Evolutionary conservation across 2,329 filamentous ascomycete species (phyloP).

Genomic region (Fusarium poae): DNA sequence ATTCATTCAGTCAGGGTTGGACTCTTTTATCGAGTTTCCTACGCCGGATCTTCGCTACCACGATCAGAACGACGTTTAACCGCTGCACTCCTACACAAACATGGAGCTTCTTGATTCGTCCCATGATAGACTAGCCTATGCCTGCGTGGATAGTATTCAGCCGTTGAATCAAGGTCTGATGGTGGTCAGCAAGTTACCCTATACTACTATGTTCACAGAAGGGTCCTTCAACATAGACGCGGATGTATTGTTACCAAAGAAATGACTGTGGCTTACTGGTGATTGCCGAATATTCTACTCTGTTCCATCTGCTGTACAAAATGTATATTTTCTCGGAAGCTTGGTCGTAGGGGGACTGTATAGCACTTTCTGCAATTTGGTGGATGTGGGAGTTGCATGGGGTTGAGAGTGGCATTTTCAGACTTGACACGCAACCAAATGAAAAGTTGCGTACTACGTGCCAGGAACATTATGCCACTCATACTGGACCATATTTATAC

Average conservation of each 20-base stretch:
- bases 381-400: background rate
- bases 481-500: background rate
- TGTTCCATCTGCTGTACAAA: background rate
- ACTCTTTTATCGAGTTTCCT: background rate
- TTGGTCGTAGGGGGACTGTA: no score
- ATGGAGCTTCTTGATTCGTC: slow-evolving; percentile 1
- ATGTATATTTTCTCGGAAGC: no score
- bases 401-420: background rate
- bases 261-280: background rate
- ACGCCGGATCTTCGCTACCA: slow-evolving; percentile 32
- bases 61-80: slow-evolving; percentile 12
- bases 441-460: background rate
- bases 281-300: background rate
- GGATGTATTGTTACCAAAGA: background rate
- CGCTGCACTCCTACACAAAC: background rate
- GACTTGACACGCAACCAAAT: background rate
- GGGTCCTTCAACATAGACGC: background rate
- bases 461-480: background rate
- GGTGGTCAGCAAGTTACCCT: background rate
- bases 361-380: background rate
- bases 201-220: background rate
- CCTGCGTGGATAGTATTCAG: background rate
- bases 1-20: background rate
- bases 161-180: background rate
- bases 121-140: background rate